Evolutionary conservation across 768 basidiomycete species (phyloP).

Genomic region (Suillus spraguei): DNA sequence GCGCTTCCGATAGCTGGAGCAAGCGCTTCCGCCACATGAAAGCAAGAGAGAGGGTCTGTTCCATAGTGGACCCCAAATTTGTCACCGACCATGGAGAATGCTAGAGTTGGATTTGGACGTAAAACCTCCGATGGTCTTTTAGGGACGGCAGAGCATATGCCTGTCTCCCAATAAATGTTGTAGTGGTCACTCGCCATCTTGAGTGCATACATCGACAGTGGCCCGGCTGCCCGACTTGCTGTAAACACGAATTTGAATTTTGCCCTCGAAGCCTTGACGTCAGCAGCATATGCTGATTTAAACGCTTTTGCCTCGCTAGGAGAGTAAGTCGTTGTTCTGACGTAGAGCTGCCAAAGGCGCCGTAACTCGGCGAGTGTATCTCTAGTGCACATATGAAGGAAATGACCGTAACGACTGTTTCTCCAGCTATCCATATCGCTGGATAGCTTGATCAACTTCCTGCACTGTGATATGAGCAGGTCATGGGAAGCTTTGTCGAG

Average conservation of each 20-base stretch:
- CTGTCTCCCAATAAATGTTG: conserved; percentile 26
- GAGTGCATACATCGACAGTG: conserved; percentile 19
- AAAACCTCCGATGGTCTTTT: conserved; percentile 19
- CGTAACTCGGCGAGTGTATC: conserved; percentile 26
- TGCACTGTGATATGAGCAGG: conserved; percentile 31
- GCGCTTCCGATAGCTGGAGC: conserved; percentile 7
- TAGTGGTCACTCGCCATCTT: conserved; percentile 21
- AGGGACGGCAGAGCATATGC: conserved; percentile 28
- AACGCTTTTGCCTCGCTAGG: conserved; percentile 16
- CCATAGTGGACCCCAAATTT: conserved; percentile 31
- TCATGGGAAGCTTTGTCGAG: conserved; percentile 26
- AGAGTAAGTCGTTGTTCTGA: conserved; percentile 17
- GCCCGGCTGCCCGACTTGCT: conserved; percentile 31
- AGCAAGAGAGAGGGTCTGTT: conserved; percentile 32
- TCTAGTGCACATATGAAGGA: conserved; percentile 26
- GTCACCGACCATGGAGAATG: conserved; percentile 26
- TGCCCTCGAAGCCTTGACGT: conserved; percentile 18
- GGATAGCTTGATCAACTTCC: conserved; percentile 22
- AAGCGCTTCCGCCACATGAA: conserved; percentile 33
- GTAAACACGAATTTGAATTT: not conserved
- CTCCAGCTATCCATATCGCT: conserved; percentile 25
- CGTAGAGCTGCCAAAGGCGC: conserved; percentile 25
- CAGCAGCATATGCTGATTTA: conserved; percentile 20
- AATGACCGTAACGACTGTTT: conserved; percentile 26
- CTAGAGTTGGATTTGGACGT: conserved; percentile 32